Conservation (phyloP, 352 stramenopile species). For the Globisporangium carolinianum region DNA sequence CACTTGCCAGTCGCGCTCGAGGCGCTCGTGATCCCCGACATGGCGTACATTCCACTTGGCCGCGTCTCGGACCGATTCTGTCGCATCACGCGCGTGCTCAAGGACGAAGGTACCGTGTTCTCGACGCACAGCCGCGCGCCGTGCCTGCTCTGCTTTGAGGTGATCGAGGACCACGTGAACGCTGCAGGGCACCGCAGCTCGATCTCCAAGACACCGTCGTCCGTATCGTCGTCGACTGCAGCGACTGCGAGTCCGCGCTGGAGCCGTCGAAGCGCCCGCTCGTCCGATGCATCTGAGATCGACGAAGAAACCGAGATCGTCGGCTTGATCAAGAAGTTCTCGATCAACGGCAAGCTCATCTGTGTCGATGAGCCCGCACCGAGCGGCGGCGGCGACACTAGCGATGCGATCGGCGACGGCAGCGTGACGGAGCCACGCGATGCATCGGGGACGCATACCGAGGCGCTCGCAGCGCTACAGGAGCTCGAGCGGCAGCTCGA, state of each 20-base stretch:
- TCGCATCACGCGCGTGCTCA: conserved; percentile 55
- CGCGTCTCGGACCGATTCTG: conserved; percentile 65
- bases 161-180: conserved; percentile 71
- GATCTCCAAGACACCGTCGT: conserved; percentile 2
- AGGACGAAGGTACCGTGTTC: conserved; percentile 73
- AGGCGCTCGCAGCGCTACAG: neutral
- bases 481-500: conserved; percentile 11
- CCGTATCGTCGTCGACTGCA: too few relatives aligned
- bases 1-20: conserved; percentile 42
- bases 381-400: conserved; percentile 11
- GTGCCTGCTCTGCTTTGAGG: conserved; percentile 72
- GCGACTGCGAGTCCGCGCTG: neutral
- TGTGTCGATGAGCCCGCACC: conserved; percentile 25
- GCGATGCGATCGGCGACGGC: conserved; percentile 4
- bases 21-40: conserved; percentile 41
- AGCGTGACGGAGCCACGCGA: too few relatives aligned
- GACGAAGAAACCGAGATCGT: conserved; percentile 43
- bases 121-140: conserved; percentile 72
- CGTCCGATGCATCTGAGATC: conserved; percentile 17
- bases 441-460: neutral
- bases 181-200: conserved; percentile 32
- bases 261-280: neutral
- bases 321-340: conserved; percentile 43
- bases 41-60: conserved; percentile 72
- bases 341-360: conserved; percentile 58